Evolutionary conservation across 148 eudicot genomes (phyloP).

Genomic region (Persicaria maculosa): DNA sequence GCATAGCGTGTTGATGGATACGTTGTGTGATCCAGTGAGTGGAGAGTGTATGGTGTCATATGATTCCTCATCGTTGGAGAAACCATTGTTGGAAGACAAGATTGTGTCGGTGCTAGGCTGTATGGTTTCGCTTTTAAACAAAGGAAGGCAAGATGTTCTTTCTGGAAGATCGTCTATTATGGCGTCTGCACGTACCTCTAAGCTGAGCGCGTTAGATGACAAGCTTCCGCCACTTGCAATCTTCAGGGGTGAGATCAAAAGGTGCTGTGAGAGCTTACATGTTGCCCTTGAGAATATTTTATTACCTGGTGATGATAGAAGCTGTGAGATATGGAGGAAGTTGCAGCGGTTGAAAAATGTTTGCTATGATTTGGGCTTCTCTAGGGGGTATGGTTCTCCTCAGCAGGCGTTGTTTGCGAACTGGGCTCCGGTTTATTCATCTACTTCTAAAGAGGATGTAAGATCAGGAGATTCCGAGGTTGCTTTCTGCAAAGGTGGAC

Average conservation of each 20-base stretch:
- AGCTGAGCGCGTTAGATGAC: slow-evolving; percentile 29
- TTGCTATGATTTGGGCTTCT: slow-evolving; percentile 89
- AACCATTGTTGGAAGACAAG: slow-evolving; percentile 65
- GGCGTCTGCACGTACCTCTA: slow-evolving; percentile 38
- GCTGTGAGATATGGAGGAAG: slow-evolving; percentile 67
- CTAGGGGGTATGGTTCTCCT: slow-evolving; percentile 64
- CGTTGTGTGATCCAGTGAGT: slow-evolving; percentile 74
- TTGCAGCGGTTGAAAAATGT: slow-evolving; percentile 71
- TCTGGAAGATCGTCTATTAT: slow-evolving; percentile 67
- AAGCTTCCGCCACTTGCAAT: slow-evolving; percentile 81
- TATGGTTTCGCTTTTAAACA: slow-evolving; percentile 83
- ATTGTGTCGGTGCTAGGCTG: slow-evolving; percentile 91
- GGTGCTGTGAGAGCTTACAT: slow-evolving; percentile 93
- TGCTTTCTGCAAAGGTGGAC: slow-evolving; percentile 87
- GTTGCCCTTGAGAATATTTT: slow-evolving; percentile 80
- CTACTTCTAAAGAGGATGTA: slow-evolving; percentile 45
- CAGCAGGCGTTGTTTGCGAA: slow-evolving; percentile 69
- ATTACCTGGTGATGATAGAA: slow-evolving; percentile 50
- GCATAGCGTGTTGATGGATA: slow-evolving; percentile 73
- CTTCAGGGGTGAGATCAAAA: slow-evolving; percentile 84
- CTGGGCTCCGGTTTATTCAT: slow-evolving; percentile 62
- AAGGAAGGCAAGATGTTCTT: slow-evolving; percentile 85
- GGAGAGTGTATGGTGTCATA: slow-evolving; percentile 88
- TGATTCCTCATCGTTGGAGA: slow-evolving; percentile 52
- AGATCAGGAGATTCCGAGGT: slow-evolving; percentile 39